A percentile compares a stretch with the other conserved stretches of the same genome.
phyloP scores from a whole-genome alignment of 306 rosid species.

The Gleditsia sinensis region DNA sequence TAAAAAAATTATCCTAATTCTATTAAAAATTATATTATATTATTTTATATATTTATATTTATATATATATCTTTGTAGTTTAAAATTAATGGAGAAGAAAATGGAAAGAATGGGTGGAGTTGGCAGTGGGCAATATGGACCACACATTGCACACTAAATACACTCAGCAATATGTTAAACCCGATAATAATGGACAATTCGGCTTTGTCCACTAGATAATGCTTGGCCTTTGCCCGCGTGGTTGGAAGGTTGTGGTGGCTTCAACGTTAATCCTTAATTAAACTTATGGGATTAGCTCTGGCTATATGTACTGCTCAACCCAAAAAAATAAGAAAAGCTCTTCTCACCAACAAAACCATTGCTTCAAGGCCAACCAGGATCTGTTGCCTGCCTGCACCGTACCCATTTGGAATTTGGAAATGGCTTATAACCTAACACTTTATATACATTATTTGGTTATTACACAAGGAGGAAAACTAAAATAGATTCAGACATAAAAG shows the following conservation, averaged over 20 bases:
- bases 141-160: neutral
- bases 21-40: too few species aligned
- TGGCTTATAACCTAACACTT: too few species aligned
- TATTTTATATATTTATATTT: too few species aligned
- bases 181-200: conserved; percentile 30
- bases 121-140: conserved; percentile 36
- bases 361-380: conserved; percentile 33
- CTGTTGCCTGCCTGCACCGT: neutral
- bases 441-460: neutral
- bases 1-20: too few species aligned
- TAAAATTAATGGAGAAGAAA: too few species aligned
- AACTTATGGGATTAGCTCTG: too few species aligned
- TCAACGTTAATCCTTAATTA: conserved; percentile 17
- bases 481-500: too few species aligned
- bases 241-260: conserved; percentile 17
- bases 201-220: conserved; percentile 46
- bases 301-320: too few species aligned
- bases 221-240: too few species aligned
- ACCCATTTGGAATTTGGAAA: neutral
- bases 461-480: too few species aligned
- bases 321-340: too few species aligned
- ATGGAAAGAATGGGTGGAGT: conserved; percentile 38
- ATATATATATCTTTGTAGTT: too few species aligned
- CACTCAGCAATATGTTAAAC: neutral
- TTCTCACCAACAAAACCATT: conserved; percentile 40